Conservation (phyloP, 2,329 filamentous ascomycete genomes). For the Scedosporium apiospermum region DNA sequence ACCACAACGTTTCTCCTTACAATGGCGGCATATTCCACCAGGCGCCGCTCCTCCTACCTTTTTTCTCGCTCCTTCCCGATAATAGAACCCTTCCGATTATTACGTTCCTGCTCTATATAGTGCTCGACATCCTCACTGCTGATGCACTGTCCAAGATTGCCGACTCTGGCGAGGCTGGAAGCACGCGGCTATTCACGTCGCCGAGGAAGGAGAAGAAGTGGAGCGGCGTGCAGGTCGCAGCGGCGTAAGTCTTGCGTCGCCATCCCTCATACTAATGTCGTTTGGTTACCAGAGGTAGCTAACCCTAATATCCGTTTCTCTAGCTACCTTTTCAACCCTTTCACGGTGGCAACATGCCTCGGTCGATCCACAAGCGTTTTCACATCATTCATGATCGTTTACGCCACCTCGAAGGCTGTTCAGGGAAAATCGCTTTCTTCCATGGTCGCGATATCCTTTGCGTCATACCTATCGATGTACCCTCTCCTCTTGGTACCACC, state of each 20-base stretch:
- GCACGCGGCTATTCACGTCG: constrained; percentile 69
- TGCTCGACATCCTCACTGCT: constrained; percentile 74
- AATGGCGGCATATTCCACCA: constrained; percentile 80
- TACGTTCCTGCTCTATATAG: constrained; percentile 71
- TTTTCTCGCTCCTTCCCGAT: constrained; percentile 82
- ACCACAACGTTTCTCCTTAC: constrained; percentile 92
- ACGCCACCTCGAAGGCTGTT: constrained; percentile 73
- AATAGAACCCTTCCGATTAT: constrained; percentile 57
- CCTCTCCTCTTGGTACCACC: constrained; percentile 80
- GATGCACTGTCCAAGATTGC: constrained; percentile 71
- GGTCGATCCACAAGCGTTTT: constrained; percentile 84
- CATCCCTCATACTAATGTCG: neutral
- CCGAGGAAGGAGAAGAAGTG: constrained; percentile 66
- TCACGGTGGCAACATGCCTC: constrained; percentile 83
- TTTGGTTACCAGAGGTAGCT: neutral
- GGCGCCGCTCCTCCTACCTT: constrained; percentile 79
- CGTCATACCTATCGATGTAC: constrained; percentile 87
- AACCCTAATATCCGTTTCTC: constrained; percentile 7
- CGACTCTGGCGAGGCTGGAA: constrained; percentile 66
- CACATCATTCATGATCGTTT: constrained; percentile 78
- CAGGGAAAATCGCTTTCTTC: constrained; percentile 63
- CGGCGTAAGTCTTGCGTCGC: constrained; percentile 47
- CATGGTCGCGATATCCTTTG: constrained; percentile 77
- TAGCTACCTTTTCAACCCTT: constrained; percentile 90
- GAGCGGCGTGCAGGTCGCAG: constrained; percentile 66